Conservation (phyloP, 2,329 filamentous ascomycete species). For the Teratosphaeria zuluensis region DNA sequence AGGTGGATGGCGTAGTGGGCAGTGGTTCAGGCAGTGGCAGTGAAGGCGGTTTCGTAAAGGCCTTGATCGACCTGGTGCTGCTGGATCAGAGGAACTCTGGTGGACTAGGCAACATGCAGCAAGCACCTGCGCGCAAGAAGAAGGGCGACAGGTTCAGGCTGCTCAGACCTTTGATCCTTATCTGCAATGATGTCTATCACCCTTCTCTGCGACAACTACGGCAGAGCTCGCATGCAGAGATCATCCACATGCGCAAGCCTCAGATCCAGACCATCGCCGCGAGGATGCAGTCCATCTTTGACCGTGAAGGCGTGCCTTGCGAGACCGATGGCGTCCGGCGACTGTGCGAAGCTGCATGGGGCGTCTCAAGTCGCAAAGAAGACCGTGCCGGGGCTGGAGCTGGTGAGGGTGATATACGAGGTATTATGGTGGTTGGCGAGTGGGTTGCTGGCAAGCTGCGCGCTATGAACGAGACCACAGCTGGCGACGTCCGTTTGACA, state of each 20-base stretch:
- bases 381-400: conserved; percentile 43
- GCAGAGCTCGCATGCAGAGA: conserved; percentile 75
- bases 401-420: conserved; percentile 66
- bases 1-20: conserved; percentile 87
- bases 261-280: conserved; percentile 75
- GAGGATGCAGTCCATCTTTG: conserved; percentile 74
- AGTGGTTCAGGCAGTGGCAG: conserved; percentile 68
- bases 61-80: conserved; percentile 79
- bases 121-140: conserved; percentile 43
- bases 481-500: conserved; percentile 47
- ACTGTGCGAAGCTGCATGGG: conserved; percentile 75
- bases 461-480: conserved; percentile 25
- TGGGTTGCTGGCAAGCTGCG: conserved; percentile 70
- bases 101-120: conserved; percentile 24
- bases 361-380: conserved; percentile 63
- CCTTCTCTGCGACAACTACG: conserved; percentile 76
- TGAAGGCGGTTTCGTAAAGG: conserved; percentile 92
- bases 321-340: conserved; percentile 83
- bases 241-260: conserved; percentile 85
- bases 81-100: conserved; percentile 73
- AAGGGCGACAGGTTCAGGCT: conserved; percentile 82
- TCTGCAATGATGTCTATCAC: conserved; percentile 97
- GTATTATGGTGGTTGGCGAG: conserved; percentile 77
- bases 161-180: conserved; percentile 78
- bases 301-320: conserved; percentile 77